Evolutionary conservation across 495 filamentous ascomycete genomes (phyloP).

Genomic region (Aspergillus mulundensis): DNA sequence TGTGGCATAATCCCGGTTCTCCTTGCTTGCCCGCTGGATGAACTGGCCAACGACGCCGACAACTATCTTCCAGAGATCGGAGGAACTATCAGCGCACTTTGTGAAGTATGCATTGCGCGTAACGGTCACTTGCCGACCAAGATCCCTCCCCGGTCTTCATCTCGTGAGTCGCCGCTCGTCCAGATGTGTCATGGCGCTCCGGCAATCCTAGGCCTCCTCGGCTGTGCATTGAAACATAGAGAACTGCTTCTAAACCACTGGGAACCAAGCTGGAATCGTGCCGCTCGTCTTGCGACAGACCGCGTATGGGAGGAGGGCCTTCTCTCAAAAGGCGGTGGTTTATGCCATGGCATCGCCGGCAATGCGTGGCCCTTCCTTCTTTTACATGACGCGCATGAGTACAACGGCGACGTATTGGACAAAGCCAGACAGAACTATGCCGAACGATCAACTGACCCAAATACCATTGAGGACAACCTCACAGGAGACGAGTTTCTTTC

Average conservation of each 20-base stretch:
- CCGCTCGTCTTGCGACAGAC: constrained; percentile 31
- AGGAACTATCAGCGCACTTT: constrained; percentile 37
- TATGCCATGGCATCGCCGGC: constrained; percentile 47
- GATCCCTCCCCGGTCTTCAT: constrained; percentile 17
- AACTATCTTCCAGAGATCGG: constrained; percentile 34
- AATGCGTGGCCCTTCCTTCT: constrained; percentile 42
- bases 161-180: constrained; percentile 29
- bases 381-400: constrained; percentile 34
- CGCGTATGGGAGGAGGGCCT: constrained; percentile 47
- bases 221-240: constrained; percentile 27
- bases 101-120: constrained; percentile 29
- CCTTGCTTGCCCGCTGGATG: constrained; percentile 30
- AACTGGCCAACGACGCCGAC: constrained; percentile 19
- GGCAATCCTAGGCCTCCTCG: constrained; percentile 35
- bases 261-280: constrained; percentile 40
- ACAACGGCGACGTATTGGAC: constrained; percentile 20
- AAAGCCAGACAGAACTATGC: constrained; percentile 22
- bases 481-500: constrained; percentile 41
- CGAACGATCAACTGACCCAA: constrained; percentile 9
- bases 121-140: constrained; percentile 40
- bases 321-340: constrained; percentile 43
- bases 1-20: constrained; percentile 44
- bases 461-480: constrained; percentile 12
- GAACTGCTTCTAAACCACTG: constrained; percentile 26
- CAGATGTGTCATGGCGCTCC: constrained; percentile 48